phyloP scores from a whole-genome alignment of 306 rosid genomes.

The Vigna trinervia region DNA sequence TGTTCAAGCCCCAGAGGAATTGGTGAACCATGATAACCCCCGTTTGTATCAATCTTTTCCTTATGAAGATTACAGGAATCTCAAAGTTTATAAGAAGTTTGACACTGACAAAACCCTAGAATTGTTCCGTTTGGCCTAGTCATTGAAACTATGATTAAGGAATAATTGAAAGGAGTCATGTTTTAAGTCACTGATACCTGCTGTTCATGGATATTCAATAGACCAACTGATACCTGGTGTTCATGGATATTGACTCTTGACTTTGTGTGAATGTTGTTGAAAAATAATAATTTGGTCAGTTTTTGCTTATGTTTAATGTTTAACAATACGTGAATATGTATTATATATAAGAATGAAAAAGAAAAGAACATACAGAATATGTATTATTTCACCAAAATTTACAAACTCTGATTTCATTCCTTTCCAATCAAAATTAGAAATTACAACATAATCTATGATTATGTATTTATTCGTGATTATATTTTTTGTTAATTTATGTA shows the following conservation, averaged over 20 bases:
- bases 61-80: conserved; percentile 54
- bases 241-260: too few relatives aligned
- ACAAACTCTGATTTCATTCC: conserved; percentile 37
- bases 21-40: conserved; percentile 58
- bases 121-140: conserved; percentile 34
- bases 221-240: too few relatives aligned
- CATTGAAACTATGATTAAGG: too few relatives aligned
- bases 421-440: conserved; percentile 30
- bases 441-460: conserved; percentile 10
- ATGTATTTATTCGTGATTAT: too few relatives aligned
- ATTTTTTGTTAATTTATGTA: too few relatives aligned
- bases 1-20: conserved; percentile 57
- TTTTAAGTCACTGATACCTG: too few relatives aligned
- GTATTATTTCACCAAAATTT: conserved; percentile 37
- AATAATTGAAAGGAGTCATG: background rate
- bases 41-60: conserved; percentile 48
- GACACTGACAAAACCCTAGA: conserved; percentile 46
- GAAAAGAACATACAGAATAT: background rate
- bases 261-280: too few relatives aligned
- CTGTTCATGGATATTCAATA: too few relatives aligned
- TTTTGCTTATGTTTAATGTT: too few relatives aligned
- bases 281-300: too few relatives aligned
- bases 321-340: too few relatives aligned
- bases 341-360: too few relatives aligned
- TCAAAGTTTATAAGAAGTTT: background rate